phyloP scores from a whole-genome alignment of 768 basidiomycete genomes.

The Psilocybe cubensis region DNA sequence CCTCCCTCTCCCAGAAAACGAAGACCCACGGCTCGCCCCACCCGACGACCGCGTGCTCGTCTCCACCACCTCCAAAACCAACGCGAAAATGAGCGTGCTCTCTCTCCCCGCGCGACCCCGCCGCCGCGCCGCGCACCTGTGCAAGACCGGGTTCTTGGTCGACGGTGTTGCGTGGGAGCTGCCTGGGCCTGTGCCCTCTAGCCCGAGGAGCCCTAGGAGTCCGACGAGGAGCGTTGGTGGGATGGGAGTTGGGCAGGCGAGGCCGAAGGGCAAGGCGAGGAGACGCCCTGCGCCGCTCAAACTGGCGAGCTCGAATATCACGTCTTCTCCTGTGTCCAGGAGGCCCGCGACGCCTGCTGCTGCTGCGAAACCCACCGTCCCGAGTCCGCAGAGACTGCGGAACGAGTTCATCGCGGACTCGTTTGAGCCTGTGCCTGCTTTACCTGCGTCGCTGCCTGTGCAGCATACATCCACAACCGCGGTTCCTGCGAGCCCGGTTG shows the following conservation, averaged over 20 bases:
- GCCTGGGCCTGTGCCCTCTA: too few species aligned
- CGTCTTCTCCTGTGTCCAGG: background rate
- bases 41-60: conserved; percentile 34
- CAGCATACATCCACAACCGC: too few species aligned
- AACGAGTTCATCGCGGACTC: conserved; percentile 36
- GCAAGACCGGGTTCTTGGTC: conserved; percentile 36
- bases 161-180: conserved; percentile 37
- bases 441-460: too few species aligned
- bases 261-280: conserved; percentile 28
- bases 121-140: conserved; percentile 35
- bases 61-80: conserved; percentile 31
- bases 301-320: conserved; percentile 23
- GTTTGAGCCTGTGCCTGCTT: conserved; percentile 29
- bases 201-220: conserved; percentile 19
- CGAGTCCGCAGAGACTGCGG: conserved; percentile 14
- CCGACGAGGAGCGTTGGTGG: background rate
- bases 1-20: conserved; percentile 36
- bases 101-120: conserved; percentile 40
- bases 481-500: too few species aligned
- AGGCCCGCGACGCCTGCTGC: background rate
- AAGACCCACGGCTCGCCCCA: conserved; percentile 26
- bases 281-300: conserved; percentile 42
- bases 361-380: background rate
- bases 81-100: conserved; percentile 40
- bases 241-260: background rate